phyloP scores from a whole-genome alignment of 176 grass and related monocot genomes.

The Miscanthus lutarioriparius region DNA sequence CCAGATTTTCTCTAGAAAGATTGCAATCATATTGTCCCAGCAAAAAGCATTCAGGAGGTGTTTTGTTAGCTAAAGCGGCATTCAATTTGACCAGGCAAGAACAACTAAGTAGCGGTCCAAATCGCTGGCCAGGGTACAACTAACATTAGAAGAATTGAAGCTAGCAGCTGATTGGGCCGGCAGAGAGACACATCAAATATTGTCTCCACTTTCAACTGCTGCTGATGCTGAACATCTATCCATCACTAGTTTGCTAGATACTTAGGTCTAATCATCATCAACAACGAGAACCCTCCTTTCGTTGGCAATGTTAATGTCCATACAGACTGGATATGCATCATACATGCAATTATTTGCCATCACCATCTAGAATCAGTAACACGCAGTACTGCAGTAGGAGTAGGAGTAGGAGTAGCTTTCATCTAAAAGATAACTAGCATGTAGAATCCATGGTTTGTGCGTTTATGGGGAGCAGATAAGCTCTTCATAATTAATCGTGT shows the following conservation, averaged over 20 bases:
- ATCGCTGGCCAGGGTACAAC: neutral
- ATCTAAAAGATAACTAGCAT: neutral
- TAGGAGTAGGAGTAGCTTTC: neutral
- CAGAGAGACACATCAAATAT: neutral
- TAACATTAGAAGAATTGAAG: neutral
- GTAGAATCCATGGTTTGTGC: neutral
- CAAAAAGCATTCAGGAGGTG: neutral
- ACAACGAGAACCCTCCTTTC: neutral
- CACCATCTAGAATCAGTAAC: neutral
- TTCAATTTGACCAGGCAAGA: slow-evolving; percentile 35
- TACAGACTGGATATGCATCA: neutral
- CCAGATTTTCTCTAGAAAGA: slow-evolving; percentile 4
- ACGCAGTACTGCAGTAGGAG: neutral
- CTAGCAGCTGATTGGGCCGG: neutral
- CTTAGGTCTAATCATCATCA: neutral
- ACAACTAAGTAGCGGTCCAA: slow-evolving; percentile 17
- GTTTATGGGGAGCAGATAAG: slow-evolving; percentile 3
- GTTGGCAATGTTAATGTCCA: neutral
- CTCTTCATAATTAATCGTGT: neutral
- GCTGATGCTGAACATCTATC: neutral
- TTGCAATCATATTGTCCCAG: slow-evolving; percentile 28
- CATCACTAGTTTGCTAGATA: neutral
- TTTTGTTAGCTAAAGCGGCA: slow-evolving; percentile 17
- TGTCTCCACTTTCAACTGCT: neutral
- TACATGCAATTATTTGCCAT: neutral